These are phyloP conservation scores for Cryphonectria carpinicola DNA, from an alignment of 2,329 filamentous ascomycete species.

Conservation along the genomic window DNA sequence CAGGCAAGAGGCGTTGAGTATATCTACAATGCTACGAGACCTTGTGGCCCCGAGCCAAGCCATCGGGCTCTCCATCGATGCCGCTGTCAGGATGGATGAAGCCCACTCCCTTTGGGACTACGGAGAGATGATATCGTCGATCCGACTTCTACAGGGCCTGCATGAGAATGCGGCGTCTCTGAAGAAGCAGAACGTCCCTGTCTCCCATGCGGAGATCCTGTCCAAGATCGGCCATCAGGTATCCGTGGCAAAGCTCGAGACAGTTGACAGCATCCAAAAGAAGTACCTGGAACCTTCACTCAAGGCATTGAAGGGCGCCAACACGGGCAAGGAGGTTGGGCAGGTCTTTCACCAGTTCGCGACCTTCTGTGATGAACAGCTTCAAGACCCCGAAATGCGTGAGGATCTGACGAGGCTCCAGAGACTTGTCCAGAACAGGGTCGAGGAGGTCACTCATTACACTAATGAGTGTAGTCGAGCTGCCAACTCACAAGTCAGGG, in stretches of 20 bases:
- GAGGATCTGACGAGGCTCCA: slow-evolving; percentile 84
- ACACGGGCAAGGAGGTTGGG: slow-evolving; percentile 73
- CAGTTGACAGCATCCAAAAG: slow-evolving; percentile 86
- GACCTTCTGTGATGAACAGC: slow-evolving; percentile 89
- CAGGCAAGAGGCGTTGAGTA: slow-evolving; percentile 83
- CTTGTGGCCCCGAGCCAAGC: slow-evolving; percentile 71
- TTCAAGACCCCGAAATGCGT: slow-evolving; percentile 81
- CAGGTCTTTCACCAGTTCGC: slow-evolving; percentile 95
- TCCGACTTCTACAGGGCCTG: slow-evolving; percentile 82
- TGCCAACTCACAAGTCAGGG: slow-evolving; percentile 60
- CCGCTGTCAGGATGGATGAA: slow-evolving; percentile 77
- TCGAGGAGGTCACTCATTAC: slow-evolving; percentile 67
- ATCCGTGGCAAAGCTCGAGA: slow-evolving; percentile 87
- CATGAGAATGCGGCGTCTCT: slow-evolving; percentile 60
- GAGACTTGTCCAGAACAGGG: slow-evolving; percentile 78
- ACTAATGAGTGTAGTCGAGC: slow-evolving; percentile 14
- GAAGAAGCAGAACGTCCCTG: slow-evolving; percentile 69
- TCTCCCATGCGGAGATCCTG: slow-evolving; percentile 78
- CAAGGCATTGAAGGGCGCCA: slow-evolving; percentile 73
- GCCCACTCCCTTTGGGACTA: slow-evolving; percentile 94
- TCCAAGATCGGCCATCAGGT: slow-evolving; percentile 88
- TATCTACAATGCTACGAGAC: slow-evolving; percentile 80
- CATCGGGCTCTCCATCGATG: slow-evolving; percentile 77
- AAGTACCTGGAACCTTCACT: slow-evolving; percentile 85
- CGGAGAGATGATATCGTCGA: slow-evolving; percentile 86